Percentiles rank a stretch among this genome's conserved stretches.
These are phyloP conservation scores for Durio zibethinus DNA, from an alignment of 345 rosid species.

Conservation along the genomic window DNA sequence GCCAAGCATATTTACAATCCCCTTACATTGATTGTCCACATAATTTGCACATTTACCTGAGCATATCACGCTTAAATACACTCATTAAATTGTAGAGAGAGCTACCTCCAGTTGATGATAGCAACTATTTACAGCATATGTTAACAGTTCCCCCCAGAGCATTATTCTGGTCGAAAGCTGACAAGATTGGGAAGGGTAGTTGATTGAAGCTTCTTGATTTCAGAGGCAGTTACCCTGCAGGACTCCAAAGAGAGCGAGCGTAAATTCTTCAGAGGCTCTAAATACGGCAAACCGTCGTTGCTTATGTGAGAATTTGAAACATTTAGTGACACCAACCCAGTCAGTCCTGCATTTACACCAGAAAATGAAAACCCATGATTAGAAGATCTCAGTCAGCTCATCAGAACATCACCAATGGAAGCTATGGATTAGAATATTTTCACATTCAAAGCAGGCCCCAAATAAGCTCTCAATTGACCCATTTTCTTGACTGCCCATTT, in stretches of 20 bases:
- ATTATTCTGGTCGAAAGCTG: conserved; percentile 45
- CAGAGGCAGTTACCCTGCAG: conserved; percentile 47
- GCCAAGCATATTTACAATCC: neutral
- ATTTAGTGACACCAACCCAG: conserved; percentile 44
- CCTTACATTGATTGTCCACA: neutral
- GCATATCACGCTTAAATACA: neutral
- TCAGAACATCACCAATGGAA: neutral
- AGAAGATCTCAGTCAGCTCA: neutral
- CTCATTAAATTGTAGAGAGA: neutral
- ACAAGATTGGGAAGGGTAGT: conserved; percentile 47
- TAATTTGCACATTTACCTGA: neutral
- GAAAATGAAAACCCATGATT: neutral
- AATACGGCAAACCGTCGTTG: conserved; percentile 40
- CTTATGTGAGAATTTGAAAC: conserved; percentile 53
- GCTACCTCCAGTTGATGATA: neutral
- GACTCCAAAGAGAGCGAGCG: conserved; percentile 43
- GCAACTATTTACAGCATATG: neutral
- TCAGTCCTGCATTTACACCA: conserved; percentile 41
- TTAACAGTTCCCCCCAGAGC: neutral
- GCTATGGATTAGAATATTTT: neutral
- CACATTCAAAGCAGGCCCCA: neutral
- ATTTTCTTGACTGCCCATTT: neutral
- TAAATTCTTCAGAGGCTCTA: conserved; percentile 47
- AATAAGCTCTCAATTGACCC: neutral
- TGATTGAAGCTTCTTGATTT: conserved; percentile 49